Conservation (phyloP, 139 green algal species). For the Klebsormidium nitens region DNA sequence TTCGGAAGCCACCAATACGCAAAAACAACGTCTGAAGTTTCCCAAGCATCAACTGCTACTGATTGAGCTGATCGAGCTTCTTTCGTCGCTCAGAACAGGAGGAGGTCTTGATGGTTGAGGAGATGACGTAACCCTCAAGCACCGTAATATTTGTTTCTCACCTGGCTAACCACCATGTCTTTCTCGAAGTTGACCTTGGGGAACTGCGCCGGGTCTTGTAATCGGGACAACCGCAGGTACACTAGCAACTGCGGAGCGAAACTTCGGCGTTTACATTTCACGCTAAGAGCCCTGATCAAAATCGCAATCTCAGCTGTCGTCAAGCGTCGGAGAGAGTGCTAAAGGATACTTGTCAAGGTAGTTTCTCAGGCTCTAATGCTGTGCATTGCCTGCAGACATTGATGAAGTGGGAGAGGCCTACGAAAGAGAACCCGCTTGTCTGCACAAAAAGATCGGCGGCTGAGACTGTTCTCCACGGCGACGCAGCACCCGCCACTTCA, state of each 20-base stretch:
- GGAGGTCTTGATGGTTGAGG: no score
- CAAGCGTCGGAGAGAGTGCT: background rate
- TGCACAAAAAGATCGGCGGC: background rate
- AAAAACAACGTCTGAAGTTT: no score
- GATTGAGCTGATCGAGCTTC: no score
- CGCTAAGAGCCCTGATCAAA: background rate
- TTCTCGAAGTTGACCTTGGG: conserved; percentile 79
- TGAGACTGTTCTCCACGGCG: background rate
- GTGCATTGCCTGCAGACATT: no score
- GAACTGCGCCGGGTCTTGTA: conserved; percentile 61
- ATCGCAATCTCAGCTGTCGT: background rate
- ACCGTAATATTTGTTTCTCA: conserved; percentile 14
- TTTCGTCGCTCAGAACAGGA: no score
- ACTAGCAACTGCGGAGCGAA: conserved; percentile 59
- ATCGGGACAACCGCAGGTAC: conserved; percentile 76
- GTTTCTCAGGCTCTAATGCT: no score
- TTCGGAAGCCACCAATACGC: no score
- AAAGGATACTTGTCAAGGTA: background rate
- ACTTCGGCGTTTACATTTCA: background rate
- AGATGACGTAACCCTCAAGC: no score
- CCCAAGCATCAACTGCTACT: no score
- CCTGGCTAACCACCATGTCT: conserved; percentile 53
- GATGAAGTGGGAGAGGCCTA: background rate
- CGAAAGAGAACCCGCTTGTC: background rate
- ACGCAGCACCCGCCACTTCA: background rate